These are phyloP conservation scores for Cnidoscolus chayamansa DNA, from an alignment of 441 rosid genomes.

Conservation along the genomic window DNA sequence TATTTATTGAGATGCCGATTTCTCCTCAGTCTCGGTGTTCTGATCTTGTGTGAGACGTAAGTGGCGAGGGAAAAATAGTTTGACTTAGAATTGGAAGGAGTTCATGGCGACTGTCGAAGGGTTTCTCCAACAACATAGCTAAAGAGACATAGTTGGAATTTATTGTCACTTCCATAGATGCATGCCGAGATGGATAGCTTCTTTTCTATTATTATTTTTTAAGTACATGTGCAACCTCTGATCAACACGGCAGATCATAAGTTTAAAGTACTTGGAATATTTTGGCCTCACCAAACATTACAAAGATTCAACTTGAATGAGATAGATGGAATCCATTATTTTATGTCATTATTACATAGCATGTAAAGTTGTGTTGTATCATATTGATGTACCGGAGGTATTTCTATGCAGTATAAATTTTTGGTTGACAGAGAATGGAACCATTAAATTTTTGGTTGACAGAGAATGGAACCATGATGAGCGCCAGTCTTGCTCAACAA, in stretches of 20 bases:
- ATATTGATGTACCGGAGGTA: neutral
- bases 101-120: neutral
- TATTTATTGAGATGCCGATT: neutral
- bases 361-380: neutral
- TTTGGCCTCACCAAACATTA: neutral
- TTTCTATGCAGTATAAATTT: conserved; percentile 61
- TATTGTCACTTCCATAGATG: neutral
- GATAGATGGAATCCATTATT: neutral
- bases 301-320: neutral
- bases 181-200: neutral
- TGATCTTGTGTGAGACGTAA: neutral
- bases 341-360: neutral
- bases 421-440: conserved; percentile 70
- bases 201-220: neutral
- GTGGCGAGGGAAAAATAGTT: neutral
- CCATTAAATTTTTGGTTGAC: conserved; percentile 63
- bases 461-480: conserved; percentile 74
- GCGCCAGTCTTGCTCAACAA: conserved; percentile 49
- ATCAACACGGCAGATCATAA: neutral
- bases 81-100: neutral
- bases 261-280: neutral
- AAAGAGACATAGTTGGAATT: neutral
- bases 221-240: neutral
- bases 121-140: neutral
- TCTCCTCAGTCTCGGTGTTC: neutral